Percentiles rank a stretch among this genome's conserved stretches.
Evolutionary conservation across 345 rosid genomes (phyloP).

Genomic region (Chamaenerion angustifolium): DNA sequence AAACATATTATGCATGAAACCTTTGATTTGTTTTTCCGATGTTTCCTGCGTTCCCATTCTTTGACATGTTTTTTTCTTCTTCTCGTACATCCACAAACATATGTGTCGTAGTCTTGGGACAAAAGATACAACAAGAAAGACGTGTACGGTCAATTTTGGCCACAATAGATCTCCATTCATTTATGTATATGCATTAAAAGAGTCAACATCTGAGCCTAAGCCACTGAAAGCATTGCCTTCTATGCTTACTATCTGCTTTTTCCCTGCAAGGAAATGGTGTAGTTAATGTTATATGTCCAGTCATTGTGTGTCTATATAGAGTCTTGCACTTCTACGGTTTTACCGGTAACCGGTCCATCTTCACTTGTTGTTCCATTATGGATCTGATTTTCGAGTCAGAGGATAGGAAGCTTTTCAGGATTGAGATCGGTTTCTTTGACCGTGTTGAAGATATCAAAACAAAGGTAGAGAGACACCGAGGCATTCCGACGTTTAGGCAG

Average conservation of each 20-base stretch:
- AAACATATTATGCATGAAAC: neutral
- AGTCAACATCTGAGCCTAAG: no score
- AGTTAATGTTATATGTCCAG: no score
- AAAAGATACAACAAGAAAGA: constrained; percentile 55
- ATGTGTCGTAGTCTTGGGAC: constrained; percentile 96
- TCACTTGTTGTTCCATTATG: neutral
- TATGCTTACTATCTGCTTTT: no score
- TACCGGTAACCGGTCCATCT: no score
- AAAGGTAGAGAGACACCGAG: constrained; percentile 14
- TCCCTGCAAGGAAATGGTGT: no score
- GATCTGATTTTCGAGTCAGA: constrained; percentile 19
- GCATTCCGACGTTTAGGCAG: constrained; percentile 16
- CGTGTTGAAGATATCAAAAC: constrained; percentile 22
- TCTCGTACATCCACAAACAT: constrained; percentile 20
- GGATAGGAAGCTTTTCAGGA: constrained; percentile 12
- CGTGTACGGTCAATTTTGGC: constrained; percentile 81
- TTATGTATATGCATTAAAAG: no score
- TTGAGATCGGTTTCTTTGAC: constrained; percentile 22
- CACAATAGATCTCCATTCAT: constrained; percentile 17
- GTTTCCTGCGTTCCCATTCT: neutral
- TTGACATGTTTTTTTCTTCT: neutral
- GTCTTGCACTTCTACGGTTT: no score
- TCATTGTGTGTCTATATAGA: no score
- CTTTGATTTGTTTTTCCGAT: neutral
- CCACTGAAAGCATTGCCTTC: no score